A percentile compares a stretch with the other conserved stretches of the same genome.
phyloP scores from a whole-genome alignment of 306 rosid genomes.

The Dalbergia oliveri region DNA sequence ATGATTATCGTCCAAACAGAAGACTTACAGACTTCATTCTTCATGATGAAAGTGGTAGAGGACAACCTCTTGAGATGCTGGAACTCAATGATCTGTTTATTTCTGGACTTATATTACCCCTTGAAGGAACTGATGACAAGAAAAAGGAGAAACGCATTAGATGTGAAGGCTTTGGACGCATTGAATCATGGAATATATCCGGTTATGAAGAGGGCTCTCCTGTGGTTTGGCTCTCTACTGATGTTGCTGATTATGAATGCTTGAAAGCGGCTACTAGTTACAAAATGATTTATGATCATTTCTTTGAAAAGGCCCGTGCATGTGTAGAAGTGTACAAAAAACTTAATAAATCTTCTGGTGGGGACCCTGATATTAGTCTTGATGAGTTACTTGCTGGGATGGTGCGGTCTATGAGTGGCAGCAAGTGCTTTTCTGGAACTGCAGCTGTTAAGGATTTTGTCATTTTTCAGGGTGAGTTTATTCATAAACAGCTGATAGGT shows the following conservation, averaged over 20 bases:
- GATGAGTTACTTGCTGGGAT: conserved; percentile 94
- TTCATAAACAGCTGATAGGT: conserved; percentile 79
- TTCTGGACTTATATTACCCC: conserved; percentile 76
- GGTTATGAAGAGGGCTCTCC: conserved; percentile 94
- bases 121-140: conserved; percentile 63
- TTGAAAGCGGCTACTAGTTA: conserved; percentile 73
- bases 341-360: conserved; percentile 72
- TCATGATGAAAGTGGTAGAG: conserved; percentile 71
- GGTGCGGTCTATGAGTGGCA: conserved; percentile 80
- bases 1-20: conserved; percentile 71
- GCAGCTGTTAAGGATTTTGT: conserved; percentile 79
- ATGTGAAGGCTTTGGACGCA: conserved; percentile 89
- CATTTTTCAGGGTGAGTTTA: conserved; percentile 83
- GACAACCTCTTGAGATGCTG: conserved; percentile 82
- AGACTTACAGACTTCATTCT: conserved; percentile 76
- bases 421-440: conserved; percentile 69
- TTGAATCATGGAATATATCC: conserved; percentile 90
- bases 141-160: conserved; percentile 70
- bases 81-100: conserved; percentile 78
- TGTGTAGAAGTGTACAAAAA: conserved; percentile 83
- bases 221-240: conserved; percentile 90
- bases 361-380: conserved; percentile 67
- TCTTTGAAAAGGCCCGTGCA: conserved; percentile 76
- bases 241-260: conserved; percentile 81
- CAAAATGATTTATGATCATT: conserved; percentile 72